Percentiles rank a stretch among this genome's conserved stretches.
These are phyloP conservation scores for Prunella vulgaris DNA, from an alignment of 257 asterid genomes.

Conservation along the genomic window DNA sequence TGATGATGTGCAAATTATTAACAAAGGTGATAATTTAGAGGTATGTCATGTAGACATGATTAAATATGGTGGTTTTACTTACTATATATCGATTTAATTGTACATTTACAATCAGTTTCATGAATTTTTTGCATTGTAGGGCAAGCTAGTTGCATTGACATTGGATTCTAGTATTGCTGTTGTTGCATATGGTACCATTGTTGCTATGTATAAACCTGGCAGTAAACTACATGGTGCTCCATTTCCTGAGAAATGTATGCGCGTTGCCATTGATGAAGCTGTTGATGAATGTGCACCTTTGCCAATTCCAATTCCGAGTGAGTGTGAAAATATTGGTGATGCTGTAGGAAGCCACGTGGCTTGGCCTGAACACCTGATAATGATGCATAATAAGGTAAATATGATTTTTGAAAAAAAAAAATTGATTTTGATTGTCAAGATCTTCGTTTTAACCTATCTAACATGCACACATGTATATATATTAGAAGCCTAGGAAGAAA, in stretches of 20 bases:
- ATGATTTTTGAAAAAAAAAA: no score
- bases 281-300: neutral
- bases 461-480: neutral
- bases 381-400: neutral
- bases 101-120: neutral
- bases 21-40: neutral
- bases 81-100: neutral
- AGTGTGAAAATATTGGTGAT: slow-evolving; percentile 12
- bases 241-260: neutral
- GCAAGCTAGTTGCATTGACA: slow-evolving; percentile 5
- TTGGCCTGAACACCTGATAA: slow-evolving; percentile 7
- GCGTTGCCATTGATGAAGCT: neutral
- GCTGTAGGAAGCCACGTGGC: slow-evolving; percentile 9
- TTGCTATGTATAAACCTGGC: neutral
- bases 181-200: slow-evolving; percentile 12
- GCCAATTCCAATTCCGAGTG: neutral
- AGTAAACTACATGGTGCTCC: neutral
- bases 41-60: neutral
- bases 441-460: neutral
- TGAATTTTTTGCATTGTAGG: neutral
- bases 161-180: neutral
- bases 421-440: neutral
- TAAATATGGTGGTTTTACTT: neutral
- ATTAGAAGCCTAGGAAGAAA: neutral
- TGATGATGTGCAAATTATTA: slow-evolving; percentile 8